Conservation (phyloP, 2,329 filamentous ascomycete genomes). For the Boeremia lycopersici region DNA sequence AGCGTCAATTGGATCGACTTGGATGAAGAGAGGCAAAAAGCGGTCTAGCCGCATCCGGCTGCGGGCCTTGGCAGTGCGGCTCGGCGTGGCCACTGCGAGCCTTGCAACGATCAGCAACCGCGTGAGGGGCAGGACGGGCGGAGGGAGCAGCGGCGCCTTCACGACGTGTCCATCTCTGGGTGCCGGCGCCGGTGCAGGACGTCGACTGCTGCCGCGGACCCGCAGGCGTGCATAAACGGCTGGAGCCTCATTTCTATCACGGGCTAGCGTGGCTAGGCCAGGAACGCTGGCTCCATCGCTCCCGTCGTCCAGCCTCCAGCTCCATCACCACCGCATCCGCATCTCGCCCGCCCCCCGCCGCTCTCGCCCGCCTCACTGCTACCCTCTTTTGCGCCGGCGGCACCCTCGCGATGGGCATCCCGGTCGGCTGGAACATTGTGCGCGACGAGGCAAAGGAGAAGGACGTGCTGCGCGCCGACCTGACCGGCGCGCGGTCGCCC, state of each 20-base stretch:
- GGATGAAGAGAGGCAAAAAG: conserved; percentile 5
- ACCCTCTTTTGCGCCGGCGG: conserved; percentile 1
- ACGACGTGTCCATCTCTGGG: neutral
- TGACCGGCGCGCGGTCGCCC: conserved; percentile 60
- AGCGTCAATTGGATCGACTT: conserved; percentile 10
- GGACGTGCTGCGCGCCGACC: conserved; percentile 57
- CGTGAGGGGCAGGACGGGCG: neutral
- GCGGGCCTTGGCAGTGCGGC: neutral
- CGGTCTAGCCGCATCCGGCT: conserved; percentile 2
- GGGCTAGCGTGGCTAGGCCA: conserved; percentile 7
- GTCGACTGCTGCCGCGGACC: conserved; percentile 6
- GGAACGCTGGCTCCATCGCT: conserved; percentile 12
- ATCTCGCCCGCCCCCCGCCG: conserved; percentile 1
- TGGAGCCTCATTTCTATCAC: neutral
- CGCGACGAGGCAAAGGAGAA: conserved; percentile 54
- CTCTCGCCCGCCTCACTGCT: neutral
- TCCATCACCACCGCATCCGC: conserved; percentile 24
- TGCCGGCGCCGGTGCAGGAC: neutral
- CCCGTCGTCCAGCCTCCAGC: conserved; percentile 14
- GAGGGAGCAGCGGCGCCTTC: neutral
- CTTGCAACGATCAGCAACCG: neutral
- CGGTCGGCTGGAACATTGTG: conserved; percentile 56
- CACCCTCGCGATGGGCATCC: conserved; percentile 54
- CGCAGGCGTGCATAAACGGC: neutral
- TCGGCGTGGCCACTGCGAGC: neutral